Conservation (phyloP, 148 eudicot genomes). For the Spergularia bocconei region DNA sequence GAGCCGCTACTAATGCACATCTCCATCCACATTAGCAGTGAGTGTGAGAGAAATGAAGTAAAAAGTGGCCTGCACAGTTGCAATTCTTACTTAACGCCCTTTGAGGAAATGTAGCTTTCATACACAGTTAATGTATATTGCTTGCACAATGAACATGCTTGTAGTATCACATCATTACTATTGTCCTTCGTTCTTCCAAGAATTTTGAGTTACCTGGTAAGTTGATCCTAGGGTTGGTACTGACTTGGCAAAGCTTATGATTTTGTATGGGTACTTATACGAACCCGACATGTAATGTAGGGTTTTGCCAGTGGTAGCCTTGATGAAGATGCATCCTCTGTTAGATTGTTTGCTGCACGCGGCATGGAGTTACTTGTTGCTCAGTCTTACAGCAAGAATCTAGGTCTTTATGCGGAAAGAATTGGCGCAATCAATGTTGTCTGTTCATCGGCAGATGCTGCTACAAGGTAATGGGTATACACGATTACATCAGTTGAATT, state of each 20-base stretch:
- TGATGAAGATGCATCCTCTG: slow-evolving; percentile 92
- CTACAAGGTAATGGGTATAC: slow-evolving; percentile 51
- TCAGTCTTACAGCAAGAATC: slow-evolving; percentile 94
- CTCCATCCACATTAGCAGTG: background rate
- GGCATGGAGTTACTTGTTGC: slow-evolving; percentile 93
- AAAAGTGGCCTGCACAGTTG: too few relatives aligned
- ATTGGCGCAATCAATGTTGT: slow-evolving; percentile 92
- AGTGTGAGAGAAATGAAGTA: background rate
- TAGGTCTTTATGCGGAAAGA: slow-evolving; percentile 97
- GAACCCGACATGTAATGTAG: slow-evolving; percentile 29
- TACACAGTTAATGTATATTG: too few relatives aligned
- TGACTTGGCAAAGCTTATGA: background rate
- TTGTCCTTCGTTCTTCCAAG: too few relatives aligned
- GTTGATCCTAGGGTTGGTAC: background rate
- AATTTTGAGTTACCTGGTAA: background rate
- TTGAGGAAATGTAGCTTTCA: too few relatives aligned
- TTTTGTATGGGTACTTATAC: background rate
- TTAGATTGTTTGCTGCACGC: slow-evolving; percentile 87
- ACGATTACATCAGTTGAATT: background rate
- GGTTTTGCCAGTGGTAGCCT: slow-evolving; percentile 99
- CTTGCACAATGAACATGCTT: too few relatives aligned
- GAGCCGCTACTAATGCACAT: background rate
- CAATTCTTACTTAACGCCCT: too few relatives aligned
- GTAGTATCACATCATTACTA: too few relatives aligned
- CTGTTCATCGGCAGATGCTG: slow-evolving; percentile 85